Base-by-base conservation (phyloP, 2,329 filamentous ascomycete species). In the Cladosporium colombiae region DNA sequence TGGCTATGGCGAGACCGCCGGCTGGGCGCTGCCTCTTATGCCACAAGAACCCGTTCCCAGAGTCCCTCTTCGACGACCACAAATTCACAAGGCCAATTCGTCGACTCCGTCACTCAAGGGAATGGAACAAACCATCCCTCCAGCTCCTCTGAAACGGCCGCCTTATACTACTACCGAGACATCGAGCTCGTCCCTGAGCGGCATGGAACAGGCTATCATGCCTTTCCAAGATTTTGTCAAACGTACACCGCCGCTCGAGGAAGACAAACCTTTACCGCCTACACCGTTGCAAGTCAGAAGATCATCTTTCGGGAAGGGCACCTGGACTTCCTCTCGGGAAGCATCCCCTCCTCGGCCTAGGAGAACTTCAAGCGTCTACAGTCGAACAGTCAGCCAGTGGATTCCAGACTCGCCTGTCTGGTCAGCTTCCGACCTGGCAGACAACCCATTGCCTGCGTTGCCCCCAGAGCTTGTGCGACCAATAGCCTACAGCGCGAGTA, bases 301-400 rank as follows among this genome's bases (percentile, higher is more conserved):
- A 21, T 46, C 61, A n/a, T 65, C 62, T 2, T 52, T 21, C 2
- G 46, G 55, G 3, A 58, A 59, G 3, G 25, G 23, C 16, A 29
- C 27, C 6, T 37, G 37, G 7, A 21, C 21, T 14, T 50, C 62
- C n/a, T 52, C 52, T 13, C 40, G 62, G 29, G 63, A 63, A 46
- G 50, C 35, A 10, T 67, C 66, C 25, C 25, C 58, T 21, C 16
- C 8, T 13, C 27, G n/a, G 13, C 57, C 63, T 18, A 68, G 71
- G 55, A 66, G 74, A 10, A 69, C 74, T 10, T 76, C 74, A 6
- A 78, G 76, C 59, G 70, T 77, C 29, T 78, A 77, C 63, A 78
- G 76, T 53, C 72, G 70, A 13, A 70, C 73, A 14, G 66, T 71
- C 29, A 74, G 73, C 25, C 70, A 74, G 37, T 74, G 70, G 69